Base-by-base conservation (phyloP, 2,329 filamentous ascomycete genomes). In the Pseudogymnoascus sp. region DNA sequence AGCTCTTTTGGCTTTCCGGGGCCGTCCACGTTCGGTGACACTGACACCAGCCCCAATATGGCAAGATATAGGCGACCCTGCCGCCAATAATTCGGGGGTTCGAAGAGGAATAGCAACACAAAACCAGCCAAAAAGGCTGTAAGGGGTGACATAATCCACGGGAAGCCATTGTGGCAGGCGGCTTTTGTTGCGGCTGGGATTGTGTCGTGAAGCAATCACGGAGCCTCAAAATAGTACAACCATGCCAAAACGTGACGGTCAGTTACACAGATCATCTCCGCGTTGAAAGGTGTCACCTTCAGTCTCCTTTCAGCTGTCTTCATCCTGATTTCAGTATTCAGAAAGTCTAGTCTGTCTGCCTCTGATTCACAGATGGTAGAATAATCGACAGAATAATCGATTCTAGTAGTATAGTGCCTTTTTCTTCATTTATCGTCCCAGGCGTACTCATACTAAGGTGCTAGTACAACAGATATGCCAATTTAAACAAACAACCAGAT, bases 191-290 rank as follows among this genome's bases (percentile, higher is more conserved):
- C 50, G 29, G 29, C 29, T 56, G n/a, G 29, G 29, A 56, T 56
- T 56, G 29, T 33, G 17, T 35, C 29, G 35, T 33, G 50, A 56
- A 56, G 50, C 50, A 56, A 56, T 56, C 50, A 56, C n/a, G 50
- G 50, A 56, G 29, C 50, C 29, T 56, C 50, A 56, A 33, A 56
- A 56, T 56, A 56, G 50, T 56, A 56, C 29, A 33, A 56, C 50
- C 50, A 35, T 56, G 50, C 29, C 29, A 21, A 56, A 33, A 33
- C 29, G 50, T 21, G n/a, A 7, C 17, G 7, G 7, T 33, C 9
- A 33, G 50, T 33, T 15, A 56, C 50, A 56, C 46, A 56, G 6
- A 19, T 56, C 50, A 56, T 31, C n/a, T 31, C 46, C 46, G 31
- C n/a, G 26, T 11, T 19, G n/a, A 56, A 56, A 23, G 46, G 7